These are phyloP conservation scores for Fragaria vesca DNA, from an alignment of 306 rosid genomes.

Conservation along the genomic window DNA sequence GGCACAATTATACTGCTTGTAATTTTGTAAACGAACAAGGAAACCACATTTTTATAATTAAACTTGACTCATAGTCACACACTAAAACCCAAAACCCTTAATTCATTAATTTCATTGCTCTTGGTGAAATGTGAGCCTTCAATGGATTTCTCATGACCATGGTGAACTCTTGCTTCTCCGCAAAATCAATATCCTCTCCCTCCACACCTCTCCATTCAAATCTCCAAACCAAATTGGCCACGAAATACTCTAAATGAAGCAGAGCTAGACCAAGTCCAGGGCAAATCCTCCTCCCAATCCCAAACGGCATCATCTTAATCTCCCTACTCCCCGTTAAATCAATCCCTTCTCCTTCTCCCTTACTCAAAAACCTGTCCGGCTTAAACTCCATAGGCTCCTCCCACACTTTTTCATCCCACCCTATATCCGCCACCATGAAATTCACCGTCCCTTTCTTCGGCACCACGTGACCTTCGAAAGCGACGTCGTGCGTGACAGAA, in stretches of 20 bases:
- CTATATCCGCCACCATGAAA: slow-evolving; percentile 31
- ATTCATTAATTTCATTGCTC: not conserved
- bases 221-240: slow-evolving; percentile 32
- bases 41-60: no score
- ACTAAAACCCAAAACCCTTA: no score
- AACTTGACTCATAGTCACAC: no score
- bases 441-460: slow-evolving; percentile 13
- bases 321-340: slow-evolving; percentile 15
- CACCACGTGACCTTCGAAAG: not conserved
- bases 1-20: no score
- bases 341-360: not conserved
- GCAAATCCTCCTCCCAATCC: slow-evolving; percentile 26
- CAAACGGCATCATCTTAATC: slow-evolving; percentile 35
- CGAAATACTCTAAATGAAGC: slow-evolving; percentile 34
- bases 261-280: slow-evolving; percentile 7
- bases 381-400: slow-evolving; percentile 28
- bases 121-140: slow-evolving; percentile 6
- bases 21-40: no score
- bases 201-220: slow-evolving; percentile 13
- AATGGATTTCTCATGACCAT: slow-evolving; percentile 27
- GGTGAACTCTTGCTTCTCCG: slow-evolving; percentile 31
- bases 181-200: slow-evolving; percentile 7
- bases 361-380: slow-evolving; percentile 25
- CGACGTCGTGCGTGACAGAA: slow-evolving; percentile 10
- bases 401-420: slow-evolving; percentile 27